These are phyloP conservation scores for Smittium culicis DNA, from an alignment of 371 early-diverging fungal species.

Conservation along the genomic window DNA sequence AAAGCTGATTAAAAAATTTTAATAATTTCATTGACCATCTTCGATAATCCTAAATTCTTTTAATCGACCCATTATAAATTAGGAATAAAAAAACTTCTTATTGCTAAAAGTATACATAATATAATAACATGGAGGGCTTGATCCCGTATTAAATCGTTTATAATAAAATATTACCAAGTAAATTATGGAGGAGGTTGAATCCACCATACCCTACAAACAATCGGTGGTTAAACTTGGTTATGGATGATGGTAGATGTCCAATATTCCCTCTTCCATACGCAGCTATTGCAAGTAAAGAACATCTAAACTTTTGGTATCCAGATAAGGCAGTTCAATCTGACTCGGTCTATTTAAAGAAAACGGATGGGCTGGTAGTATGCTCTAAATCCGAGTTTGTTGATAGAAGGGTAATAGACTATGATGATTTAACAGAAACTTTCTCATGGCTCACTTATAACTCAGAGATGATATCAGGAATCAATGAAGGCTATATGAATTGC, in stretches of 20 bases:
- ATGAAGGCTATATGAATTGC: conserved; percentile 12
- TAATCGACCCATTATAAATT: too few species aligned
- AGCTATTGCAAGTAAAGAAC: conserved; percentile 14
- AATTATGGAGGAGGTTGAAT: background rate
- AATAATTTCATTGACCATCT: too few species aligned
- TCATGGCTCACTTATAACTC: background rate
- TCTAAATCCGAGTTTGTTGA: conserved; percentile 1
- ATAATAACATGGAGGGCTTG: too few species aligned
- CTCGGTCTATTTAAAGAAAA: conserved; percentile 20
- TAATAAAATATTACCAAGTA: too few species aligned
- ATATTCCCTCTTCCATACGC: conserved; percentile 28
- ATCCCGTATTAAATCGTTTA: too few species aligned
- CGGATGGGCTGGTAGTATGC: conserved; percentile 20
- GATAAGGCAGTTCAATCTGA: conserved; percentile 12
- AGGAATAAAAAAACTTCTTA: too few species aligned
- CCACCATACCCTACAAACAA: conserved; percentile 27
- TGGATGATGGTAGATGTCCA: conserved; percentile 25
- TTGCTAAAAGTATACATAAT: too few species aligned
- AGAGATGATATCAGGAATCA: too few species aligned
- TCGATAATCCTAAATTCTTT: too few species aligned
- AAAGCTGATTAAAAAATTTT: too few species aligned
- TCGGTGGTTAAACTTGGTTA: conserved; percentile 35
- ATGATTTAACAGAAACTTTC: conserved; percentile 20
- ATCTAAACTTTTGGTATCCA: conserved; percentile 21
- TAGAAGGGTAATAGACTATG: conserved; percentile 10